These are phyloP conservation scores for Penicillium canariense DNA, from an alignment of 495 filamentous ascomycete species.

Conservation along the genomic window DNA sequence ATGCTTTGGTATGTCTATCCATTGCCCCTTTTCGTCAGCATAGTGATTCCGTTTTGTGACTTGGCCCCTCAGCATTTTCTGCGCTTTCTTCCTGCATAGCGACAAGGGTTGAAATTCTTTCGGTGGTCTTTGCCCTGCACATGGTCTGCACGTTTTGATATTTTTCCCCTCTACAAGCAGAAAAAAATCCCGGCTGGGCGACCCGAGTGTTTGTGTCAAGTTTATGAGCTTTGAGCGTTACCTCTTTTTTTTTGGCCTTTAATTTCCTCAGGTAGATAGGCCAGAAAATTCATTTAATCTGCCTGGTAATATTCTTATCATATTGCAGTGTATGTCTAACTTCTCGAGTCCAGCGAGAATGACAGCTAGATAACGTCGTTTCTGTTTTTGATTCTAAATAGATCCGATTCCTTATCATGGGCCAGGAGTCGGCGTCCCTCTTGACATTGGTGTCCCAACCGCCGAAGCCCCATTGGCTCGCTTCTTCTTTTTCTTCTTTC, in stretches of 20 bases:
- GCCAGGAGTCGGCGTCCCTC: constrained; percentile 36
- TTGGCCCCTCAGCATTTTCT: not conserved
- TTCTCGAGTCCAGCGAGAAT: constrained; percentile 15
- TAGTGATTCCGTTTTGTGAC: not conserved
- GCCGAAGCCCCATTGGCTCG: constrained; percentile 42
- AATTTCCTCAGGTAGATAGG: constrained; percentile 11
- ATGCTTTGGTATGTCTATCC: not conserved
- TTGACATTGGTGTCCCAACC: constrained; percentile 42
- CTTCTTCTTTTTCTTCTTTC: constrained; percentile 74
- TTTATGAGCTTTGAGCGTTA: not conserved
- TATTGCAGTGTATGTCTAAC: not conserved
- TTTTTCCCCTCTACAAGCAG: not conserved
- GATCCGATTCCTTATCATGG: constrained; percentile 23
- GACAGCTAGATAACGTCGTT: not conserved
- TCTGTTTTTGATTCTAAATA: not conserved
- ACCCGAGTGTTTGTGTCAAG: not conserved
- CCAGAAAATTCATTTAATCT: not conserved
- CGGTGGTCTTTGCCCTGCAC: not conserved
- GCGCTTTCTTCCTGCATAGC: not conserved
- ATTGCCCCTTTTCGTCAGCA: not conserved
- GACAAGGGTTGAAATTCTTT: not conserved
- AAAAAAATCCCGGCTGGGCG: not conserved
- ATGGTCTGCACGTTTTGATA: not conserved
- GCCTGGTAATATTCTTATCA: not conserved
- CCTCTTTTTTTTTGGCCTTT: constrained; percentile 1